These are phyloP conservation scores for Amaranthus palmeri DNA, from an alignment of 148 eudicot species.

Conservation along the genomic window DNA sequence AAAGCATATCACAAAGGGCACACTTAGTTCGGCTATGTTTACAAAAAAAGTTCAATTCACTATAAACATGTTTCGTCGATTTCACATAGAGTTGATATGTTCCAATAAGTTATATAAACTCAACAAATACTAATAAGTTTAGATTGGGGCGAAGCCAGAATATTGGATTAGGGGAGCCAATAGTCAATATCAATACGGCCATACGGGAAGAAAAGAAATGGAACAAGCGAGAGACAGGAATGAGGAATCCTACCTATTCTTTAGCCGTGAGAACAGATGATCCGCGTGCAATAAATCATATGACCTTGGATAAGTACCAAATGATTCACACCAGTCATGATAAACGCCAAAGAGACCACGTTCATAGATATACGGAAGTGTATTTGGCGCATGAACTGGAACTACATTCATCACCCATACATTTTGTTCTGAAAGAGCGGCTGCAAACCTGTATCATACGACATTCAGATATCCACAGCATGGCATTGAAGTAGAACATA, in stretches of 20 bases:
- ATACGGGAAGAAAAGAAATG: too few relatives aligned
- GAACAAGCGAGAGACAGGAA: not conserved
- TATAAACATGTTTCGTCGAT: too few relatives aligned
- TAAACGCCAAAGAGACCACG: slow-evolving; percentile 87
- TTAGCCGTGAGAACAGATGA: slow-evolving; percentile 92
- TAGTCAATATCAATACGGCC: too few relatives aligned
- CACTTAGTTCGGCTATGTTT: not conserved
- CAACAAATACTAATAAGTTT: too few relatives aligned
- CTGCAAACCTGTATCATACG: slow-evolving; percentile 67
- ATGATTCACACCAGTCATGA: slow-evolving; percentile 99
- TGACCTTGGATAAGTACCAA: slow-evolving; percentile 91
- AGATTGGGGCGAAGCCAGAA: too few relatives aligned
- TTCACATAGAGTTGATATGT: too few relatives aligned
- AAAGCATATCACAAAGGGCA: not conserved
- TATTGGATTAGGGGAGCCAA: too few relatives aligned
- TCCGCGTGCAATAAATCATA: slow-evolving; percentile 94
- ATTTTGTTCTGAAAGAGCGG: slow-evolving; percentile 68
- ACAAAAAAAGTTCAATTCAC: too few relatives aligned
- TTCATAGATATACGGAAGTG: slow-evolving; percentile 88
- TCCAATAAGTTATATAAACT: too few relatives aligned
- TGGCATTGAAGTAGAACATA: not conserved
- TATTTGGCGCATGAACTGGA: slow-evolving; percentile 86
- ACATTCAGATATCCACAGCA: not conserved
- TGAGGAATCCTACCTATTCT: slow-evolving; percentile 50
- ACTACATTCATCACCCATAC: slow-evolving; percentile 98